These are phyloP conservation scores for Neopestalotiopsis clavispora DNA, from an alignment of 2,329 filamentous ascomycete genomes.

Conservation along the genomic window DNA sequence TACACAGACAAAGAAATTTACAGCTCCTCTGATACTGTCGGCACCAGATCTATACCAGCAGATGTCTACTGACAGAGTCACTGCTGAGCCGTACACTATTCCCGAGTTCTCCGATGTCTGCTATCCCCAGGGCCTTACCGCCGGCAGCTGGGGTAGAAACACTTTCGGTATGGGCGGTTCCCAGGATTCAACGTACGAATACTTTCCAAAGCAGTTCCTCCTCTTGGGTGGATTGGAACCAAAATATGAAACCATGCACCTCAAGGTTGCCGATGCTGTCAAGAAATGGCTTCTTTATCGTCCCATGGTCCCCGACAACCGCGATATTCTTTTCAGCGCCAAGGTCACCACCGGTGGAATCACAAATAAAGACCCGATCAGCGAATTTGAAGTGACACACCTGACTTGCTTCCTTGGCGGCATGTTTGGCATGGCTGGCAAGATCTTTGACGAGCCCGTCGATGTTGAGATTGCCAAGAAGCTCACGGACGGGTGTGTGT, in stretches of 20 bases:
- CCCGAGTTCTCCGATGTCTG: slow-evolving; percentile 45
- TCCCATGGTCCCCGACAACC: slow-evolving; percentile 71
- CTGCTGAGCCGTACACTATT: slow-evolving; percentile 17
- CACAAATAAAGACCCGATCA: slow-evolving; percentile 42
- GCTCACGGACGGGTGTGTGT: slow-evolving; percentile 72
- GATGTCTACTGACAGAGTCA: slow-evolving; percentile 15
- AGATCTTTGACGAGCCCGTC: slow-evolving; percentile 61
- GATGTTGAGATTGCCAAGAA: slow-evolving; percentile 68
- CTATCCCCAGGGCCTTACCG: slow-evolving; percentile 62
- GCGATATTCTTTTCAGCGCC: slow-evolving; percentile 77
- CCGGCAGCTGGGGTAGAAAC: slow-evolving; percentile 50
- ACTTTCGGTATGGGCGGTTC: slow-evolving; percentile 66
- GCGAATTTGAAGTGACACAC: slow-evolving; percentile 66
- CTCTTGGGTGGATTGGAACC: slow-evolving; percentile 75
- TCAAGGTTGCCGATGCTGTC: slow-evolving; percentile 68
- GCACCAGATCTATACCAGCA: slow-evolving; percentile 20
- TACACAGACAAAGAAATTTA: slow-evolving; percentile 6
- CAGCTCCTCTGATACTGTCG: not conserved
- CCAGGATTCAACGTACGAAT: slow-evolving; percentile 75
- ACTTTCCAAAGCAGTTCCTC: slow-evolving; percentile 74
- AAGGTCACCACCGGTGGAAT: slow-evolving; percentile 56
- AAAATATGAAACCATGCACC: slow-evolving; percentile 77
- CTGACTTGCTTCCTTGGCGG: slow-evolving; percentile 73
- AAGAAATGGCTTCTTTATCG: slow-evolving; percentile 78
- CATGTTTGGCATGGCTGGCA: slow-evolving; percentile 71